Evolutionary conservation across 202 grass and related monocot genomes (phyloP).

Genomic region (Setaria italica): DNA sequence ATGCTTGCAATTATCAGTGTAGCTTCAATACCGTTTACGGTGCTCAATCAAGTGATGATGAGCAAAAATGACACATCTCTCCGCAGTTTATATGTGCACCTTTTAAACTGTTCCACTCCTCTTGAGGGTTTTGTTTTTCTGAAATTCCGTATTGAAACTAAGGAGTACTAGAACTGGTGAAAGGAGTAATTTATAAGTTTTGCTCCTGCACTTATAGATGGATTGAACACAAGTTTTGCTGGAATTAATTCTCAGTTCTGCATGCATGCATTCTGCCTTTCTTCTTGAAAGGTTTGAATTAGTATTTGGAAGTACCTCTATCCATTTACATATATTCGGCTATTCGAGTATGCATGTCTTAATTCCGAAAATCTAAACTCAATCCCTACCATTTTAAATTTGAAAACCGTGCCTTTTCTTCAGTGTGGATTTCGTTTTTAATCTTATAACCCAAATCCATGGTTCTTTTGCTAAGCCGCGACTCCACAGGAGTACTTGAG

Average conservation of each 20-base stretch:
- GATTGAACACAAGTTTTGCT: not conserved
- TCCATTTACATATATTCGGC: not conserved
- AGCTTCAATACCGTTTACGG: not conserved
- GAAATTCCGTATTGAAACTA: not conserved
- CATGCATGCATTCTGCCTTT: not conserved
- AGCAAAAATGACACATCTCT: not conserved
- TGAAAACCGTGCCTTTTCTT: slow-evolving; percentile 5
- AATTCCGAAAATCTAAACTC: not conserved
- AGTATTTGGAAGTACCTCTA: not conserved
- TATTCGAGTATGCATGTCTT: not conserved
- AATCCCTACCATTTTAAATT: not conserved
- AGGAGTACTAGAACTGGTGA: not conserved
- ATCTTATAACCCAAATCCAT: not conserved
- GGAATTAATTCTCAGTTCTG: not conserved
- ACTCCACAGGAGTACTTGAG: not conserved
- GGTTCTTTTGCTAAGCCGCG: not conserved
- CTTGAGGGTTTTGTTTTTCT: not conserved
- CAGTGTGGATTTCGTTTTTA: not conserved
- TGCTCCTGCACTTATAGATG: not conserved
- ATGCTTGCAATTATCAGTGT: slow-evolving; percentile 28
- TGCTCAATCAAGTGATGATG: slow-evolving; percentile 4
- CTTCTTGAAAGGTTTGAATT: not conserved
- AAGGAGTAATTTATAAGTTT: not conserved
- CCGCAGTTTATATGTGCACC: not conserved
- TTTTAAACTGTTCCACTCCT: not conserved